Base-by-base conservation (phyloP, 805 yeast genomes). In the Metschnikowia vanudenii region DNA sequence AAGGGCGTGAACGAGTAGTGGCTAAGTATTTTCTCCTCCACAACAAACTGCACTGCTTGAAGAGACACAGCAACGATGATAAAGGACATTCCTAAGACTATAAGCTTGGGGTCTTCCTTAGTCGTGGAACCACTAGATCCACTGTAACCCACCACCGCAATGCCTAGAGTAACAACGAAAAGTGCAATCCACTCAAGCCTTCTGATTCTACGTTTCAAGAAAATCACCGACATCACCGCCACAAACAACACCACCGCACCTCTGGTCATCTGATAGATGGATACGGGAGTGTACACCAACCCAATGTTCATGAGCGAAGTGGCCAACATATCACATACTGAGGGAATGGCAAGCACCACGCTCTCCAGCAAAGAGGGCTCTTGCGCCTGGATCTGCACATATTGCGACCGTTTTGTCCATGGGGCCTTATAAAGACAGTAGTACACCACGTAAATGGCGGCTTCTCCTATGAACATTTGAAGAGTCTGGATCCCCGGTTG, bases 211-310 rank as follows among this genome's bases (percentile, higher is more conserved):
- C 80, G 74, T 39, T 75, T 69, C 52, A 87, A 73, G 57, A 85
- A 84, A 1, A 82, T 22, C 32, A 83, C 83, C 18, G 88, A 81
- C 58, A 85, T 74, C 13, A 81, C 63, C 1, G 91, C 95, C 19
- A 86, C 95, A 65, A 85, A 85, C 35, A 87, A 65, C 36, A 87
- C 87, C 35, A 85, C 68, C 0, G 89, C 79, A 2, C 95, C 94
- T 53, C 95, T 71, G n/a, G 85, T 82, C 95, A 87, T 87, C 62
- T 87, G 95, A 63, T 85, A 87, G 41, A 86, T 76, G 1, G 90
- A 84, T 8, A 86, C 94, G 0, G 94, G 92, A 1, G 83, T 81
- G 63, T 81, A 82, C 19, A 85, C 62, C 50, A 87, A 70, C 0
- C 94, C 94, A n/a, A 85, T 61, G 56, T 86, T 84, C 81, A 86